Evolutionary conservation across 306 rosid species (phyloP), one percentile per base, ranked within the genome.

Genomic region (Vigna radiata): DNA sequence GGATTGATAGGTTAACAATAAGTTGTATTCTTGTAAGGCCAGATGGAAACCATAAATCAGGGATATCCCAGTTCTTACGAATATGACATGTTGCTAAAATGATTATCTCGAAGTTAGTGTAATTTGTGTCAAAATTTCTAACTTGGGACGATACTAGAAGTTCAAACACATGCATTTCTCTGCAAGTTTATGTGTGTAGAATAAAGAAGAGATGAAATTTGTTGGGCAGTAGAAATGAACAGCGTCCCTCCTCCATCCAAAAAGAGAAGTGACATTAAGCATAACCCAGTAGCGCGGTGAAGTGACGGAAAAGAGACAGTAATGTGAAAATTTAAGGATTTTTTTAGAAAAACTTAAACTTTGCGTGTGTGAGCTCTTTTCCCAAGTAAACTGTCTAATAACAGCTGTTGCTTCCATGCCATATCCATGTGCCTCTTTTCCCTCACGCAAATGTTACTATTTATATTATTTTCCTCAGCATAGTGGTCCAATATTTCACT

Each of bases 381-480:
- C 77, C 77, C 87, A n/a, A 83, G 81, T 81, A 81, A 74, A 74
- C 70, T 79, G 85, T 80, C 79, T 27, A 10, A 7, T 17, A 70
- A 73, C 88, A 84, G 84, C 78, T 89, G 83, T 80, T 80, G 73
- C 73, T 72, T 72, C 67, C 75, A 53, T 15, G 21, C 73, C 88
- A 77, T 82, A 54, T 31, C 56, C 83, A 72, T 62, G 71, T 73
- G 72, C 68, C 15, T 58, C 49, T 74, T 60, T 58, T 64, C 71
- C 68, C 5, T 46, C 37, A 44, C 21, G 29, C 78, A 29, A 63
- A 50, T 53, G 2, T 25, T 29, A 68, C 64, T 77, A 4, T 31
- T 50, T 33, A 1, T 17, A 72, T 63, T 72, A 43, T 44, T 73
- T 54, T 47, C 17, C 7, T 6, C 47, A 65, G 3, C 18, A 61